Conservation (phyloP, 352 stramenopile species). For the Phytophthora syringae region DNA sequence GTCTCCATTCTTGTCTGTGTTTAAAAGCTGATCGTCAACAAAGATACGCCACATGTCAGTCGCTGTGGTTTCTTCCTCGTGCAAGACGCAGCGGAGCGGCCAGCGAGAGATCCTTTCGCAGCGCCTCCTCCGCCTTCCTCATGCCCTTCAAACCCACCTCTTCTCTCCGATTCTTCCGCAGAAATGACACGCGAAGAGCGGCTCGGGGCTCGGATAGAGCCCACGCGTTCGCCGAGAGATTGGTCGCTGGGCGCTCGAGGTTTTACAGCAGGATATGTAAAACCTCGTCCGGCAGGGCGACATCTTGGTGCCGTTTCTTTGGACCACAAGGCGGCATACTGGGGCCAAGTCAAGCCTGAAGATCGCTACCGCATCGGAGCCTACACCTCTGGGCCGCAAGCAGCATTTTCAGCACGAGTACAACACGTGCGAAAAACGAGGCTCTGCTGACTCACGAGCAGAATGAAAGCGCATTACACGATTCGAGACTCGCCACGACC, state of each 20-base stretch:
- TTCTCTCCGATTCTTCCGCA: slow-evolving; percentile 48
- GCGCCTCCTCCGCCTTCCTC: background rate
- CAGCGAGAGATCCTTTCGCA: background rate
- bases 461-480: background rate
- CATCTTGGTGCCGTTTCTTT: slow-evolving; percentile 37
- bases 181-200: slow-evolving; percentile 47
- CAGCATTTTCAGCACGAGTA: slow-evolving; percentile 12
- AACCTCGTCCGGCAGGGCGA: slow-evolving; percentile 42
- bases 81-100: background rate
- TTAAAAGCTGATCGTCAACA: slow-evolving; percentile 6
- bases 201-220: background rate
- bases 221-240: slow-evolving; percentile 34
- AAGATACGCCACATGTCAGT: slow-evolving; percentile 32
- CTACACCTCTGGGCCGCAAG: background rate
- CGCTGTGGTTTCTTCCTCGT: background rate
- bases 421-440: slow-evolving; percentile 21
- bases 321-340: background rate
- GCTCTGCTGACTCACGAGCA: background rate
- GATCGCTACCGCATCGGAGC: background rate
- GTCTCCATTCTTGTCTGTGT: slow-evolving; percentile 48
- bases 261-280: slow-evolving; percentile 32
- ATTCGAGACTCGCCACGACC: background rate
- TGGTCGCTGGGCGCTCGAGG: slow-evolving; percentile 36
- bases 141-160: slow-evolving; percentile 25
- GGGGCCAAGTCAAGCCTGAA: slow-evolving; percentile 9